Conservation (phyloP, 768 basidiomycete species). For the Termitomyces sp. region DNA sequence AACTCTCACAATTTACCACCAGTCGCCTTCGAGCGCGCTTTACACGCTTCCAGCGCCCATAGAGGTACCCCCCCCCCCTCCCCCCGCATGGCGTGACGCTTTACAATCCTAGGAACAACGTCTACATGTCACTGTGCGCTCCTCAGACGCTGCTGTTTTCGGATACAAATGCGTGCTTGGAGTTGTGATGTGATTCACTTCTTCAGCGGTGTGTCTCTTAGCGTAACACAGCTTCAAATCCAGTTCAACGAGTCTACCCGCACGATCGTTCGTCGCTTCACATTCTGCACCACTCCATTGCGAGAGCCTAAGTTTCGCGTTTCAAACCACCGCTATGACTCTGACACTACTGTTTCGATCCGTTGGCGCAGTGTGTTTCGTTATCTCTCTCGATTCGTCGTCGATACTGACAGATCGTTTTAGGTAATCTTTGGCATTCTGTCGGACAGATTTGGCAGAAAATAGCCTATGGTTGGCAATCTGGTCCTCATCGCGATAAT, state of each 20-base stretch:
- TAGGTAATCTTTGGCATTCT: slow-evolving; percentile 74
- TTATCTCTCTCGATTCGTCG: slow-evolving; percentile 13
- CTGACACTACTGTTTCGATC: slow-evolving; percentile 91
- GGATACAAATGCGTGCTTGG: too few relatives aligned
- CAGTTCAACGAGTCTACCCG: slow-evolving; percentile 44
- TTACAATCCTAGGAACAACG: too few relatives aligned
- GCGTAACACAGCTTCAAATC: slow-evolving; percentile 37
- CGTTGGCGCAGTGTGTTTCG: slow-evolving; percentile 54
- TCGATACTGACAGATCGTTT: not conserved
- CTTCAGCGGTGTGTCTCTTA: slow-evolving; percentile 73
- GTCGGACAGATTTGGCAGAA: slow-evolving; percentile 89
- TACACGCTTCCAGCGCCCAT: too few relatives aligned
- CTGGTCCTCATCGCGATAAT: slow-evolving; percentile 67
- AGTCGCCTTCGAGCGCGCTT: too few relatives aligned
- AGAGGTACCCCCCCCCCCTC: too few relatives aligned
- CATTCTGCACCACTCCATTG: not conserved
- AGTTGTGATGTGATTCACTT: slow-evolving; percentile 85
- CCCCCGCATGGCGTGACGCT: too few relatives aligned
- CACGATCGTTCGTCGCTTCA: slow-evolving; percentile 34
- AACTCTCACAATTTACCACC: too few relatives aligned
- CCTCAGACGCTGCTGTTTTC: too few relatives aligned
- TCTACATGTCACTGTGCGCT: too few relatives aligned
- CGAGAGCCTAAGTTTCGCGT: not conserved
- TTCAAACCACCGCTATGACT: slow-evolving; percentile 77
- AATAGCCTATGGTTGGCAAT: slow-evolving; percentile 87